Evolutionary conservation across 1,284 basidiomycete genomes (phyloP), one percentile per base, ranked within the genome.

Genomic region (Sanghuangporus baumii): DNA sequence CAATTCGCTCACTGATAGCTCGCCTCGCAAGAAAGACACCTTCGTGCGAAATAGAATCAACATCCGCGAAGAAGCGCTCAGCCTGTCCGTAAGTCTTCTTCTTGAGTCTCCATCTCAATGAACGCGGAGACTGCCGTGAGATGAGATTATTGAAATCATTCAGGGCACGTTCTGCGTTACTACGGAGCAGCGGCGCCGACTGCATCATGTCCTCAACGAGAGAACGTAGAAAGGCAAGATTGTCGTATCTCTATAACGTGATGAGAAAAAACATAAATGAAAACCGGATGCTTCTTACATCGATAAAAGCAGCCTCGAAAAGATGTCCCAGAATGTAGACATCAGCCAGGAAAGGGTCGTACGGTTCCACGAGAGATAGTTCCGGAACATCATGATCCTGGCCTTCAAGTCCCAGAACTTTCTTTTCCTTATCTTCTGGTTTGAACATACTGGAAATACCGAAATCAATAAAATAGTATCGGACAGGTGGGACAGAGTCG

Each of bases 381-480:
- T 61, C 60, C 3, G 60, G 60, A 34, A 61, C 37, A 9, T 41
- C 37, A 14, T 34, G 20, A 34, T 61, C 60, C 16, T 46, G 54
- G 20, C 54, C 52, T 14, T 36, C 43, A 2, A 6, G 16, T 6
- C 60, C 55, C 2, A 26, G 23, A 14, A 56, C 52, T 14, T 6
- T 18, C 20, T 34, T 12, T 6, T 11, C 6, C n/a, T 37, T 14
- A 16, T 46, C 12, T 2, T 16, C 37, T 4, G 34, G 23, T 14
- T 34, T n/a, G 26, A 69, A 69, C 0, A 43, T 46, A 0, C 54
- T 40, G 0, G 72, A 71, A 0, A 74, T 60, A 0, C 70, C 71
- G 46, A 73, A 74, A 61, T 73, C 72, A 48, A 70, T 72, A 64
- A 72, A 72, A 61, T 66, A 72, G 65, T 73, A 74, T 11, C 60